Conservation (phyloP, 2,329 filamentous ascomycete species). For the Neofusicoccum laricinum region DNA sequence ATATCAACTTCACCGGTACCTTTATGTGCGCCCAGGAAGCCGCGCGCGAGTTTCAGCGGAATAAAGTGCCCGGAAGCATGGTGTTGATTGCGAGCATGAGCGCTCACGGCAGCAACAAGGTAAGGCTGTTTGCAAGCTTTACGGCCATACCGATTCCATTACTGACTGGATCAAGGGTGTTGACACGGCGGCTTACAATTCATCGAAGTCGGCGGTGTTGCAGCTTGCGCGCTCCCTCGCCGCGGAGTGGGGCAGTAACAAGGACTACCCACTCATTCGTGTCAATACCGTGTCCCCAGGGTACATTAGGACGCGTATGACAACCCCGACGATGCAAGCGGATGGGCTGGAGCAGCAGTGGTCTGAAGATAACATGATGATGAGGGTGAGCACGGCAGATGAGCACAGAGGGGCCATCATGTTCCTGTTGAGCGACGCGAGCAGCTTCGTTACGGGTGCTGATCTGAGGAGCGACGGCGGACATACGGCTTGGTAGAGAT, state of each 20-base stretch:
- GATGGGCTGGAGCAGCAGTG: conserved; percentile 30
- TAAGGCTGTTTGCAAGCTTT: not conserved
- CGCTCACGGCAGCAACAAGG: conserved; percentile 33
- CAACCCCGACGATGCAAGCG: conserved; percentile 27
- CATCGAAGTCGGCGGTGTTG: conserved; percentile 53
- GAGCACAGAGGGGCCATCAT: conserved; percentile 25
- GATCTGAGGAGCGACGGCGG: conserved; percentile 45
- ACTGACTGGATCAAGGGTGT: conserved; percentile 28
- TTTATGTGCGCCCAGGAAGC: conserved; percentile 33
- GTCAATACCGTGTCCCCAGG: conserved; percentile 55
- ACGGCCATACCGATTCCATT: not conserved
- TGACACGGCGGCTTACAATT: conserved; percentile 49
- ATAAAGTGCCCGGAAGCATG: conserved; percentile 32
- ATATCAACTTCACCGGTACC: conserved; percentile 37
- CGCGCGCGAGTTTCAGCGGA: conserved; percentile 31
- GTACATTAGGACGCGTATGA: conserved; percentile 49
- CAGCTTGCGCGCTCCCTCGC: conserved; percentile 52
- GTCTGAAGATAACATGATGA: conserved; percentile 34
- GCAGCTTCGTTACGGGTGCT: conserved; percentile 63
- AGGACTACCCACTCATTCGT: conserved; percentile 40
- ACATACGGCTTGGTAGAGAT: conserved; percentile 32
- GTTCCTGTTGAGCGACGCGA: conserved; percentile 36
- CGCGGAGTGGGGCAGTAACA: conserved; percentile 50
- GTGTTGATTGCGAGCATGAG: conserved; percentile 39
- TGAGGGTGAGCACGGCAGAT: conserved; percentile 29